Percentiles rank a stretch among this genome's conserved stretches.
Conservation (phyloP, 352 stramenopile species). For the Saprolegnia parasitica region DNA sequence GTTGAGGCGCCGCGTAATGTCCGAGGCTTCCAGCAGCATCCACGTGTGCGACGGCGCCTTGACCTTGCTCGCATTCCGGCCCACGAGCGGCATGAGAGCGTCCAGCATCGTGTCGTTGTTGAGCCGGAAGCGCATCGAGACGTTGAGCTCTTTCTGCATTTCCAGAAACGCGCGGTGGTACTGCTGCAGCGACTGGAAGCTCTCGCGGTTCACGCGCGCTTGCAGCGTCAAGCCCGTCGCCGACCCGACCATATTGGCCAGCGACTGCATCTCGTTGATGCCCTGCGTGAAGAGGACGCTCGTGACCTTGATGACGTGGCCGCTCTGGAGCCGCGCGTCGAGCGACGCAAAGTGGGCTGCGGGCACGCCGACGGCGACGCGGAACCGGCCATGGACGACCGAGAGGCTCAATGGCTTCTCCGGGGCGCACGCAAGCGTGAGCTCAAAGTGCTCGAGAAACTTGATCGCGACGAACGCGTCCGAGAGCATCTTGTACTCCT, state of each 20-base stretch:
- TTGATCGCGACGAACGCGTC: slow-evolving; percentile 87
- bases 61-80: slow-evolving; percentile 37
- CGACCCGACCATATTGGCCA: slow-evolving; percentile 82
- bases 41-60: slow-evolving; percentile 82
- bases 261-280: slow-evolving; percentile 92
- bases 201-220: slow-evolving; percentile 80
- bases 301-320: slow-evolving; percentile 65
- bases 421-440: slow-evolving; percentile 43
- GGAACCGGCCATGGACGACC: neutral
- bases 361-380: slow-evolving; percentile 45
- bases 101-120: slow-evolving; percentile 27
- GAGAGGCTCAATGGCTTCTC: neutral
- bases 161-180: slow-evolving; percentile 78
- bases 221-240: slow-evolving; percentile 79
- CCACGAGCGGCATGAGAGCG: slow-evolving; percentile 26
- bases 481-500: slow-evolving; percentile 94
- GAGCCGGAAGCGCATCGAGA: slow-evolving; percentile 13
- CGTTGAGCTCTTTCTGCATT: slow-evolving; percentile 37
- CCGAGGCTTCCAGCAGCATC: slow-evolving; percentile 82
- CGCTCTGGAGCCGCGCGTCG: slow-evolving; percentile 52
- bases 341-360: slow-evolving; percentile 52
- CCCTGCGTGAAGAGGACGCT: slow-evolving; percentile 85
- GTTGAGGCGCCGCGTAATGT: slow-evolving; percentile 86
- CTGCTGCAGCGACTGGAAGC: slow-evolving; percentile 54
- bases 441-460: slow-evolving; percentile 76